Evolutionary conservation across 768 basidiomycete species (phyloP).

Genomic region (Kwoniella europaea): DNA sequence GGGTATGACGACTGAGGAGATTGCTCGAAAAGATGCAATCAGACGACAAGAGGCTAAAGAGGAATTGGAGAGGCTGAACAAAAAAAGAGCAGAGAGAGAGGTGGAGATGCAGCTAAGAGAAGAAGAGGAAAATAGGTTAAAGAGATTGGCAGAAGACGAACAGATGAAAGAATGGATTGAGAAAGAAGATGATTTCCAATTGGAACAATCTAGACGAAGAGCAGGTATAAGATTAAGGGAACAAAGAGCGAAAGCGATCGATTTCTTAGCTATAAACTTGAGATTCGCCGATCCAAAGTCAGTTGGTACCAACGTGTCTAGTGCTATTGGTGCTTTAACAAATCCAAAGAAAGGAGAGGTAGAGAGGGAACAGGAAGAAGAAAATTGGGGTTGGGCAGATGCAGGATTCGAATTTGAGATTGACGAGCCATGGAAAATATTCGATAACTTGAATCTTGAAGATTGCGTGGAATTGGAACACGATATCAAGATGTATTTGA

Average conservation of each 20-base stretch:
- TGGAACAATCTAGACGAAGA: slow-evolving; percentile 87
- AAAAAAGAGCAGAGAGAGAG: slow-evolving; percentile 87
- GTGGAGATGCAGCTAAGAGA: slow-evolving; percentile 84
- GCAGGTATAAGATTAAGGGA: slow-evolving; percentile 94
- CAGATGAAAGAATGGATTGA: slow-evolving; percentile 98
- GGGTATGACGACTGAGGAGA: slow-evolving; percentile 78
- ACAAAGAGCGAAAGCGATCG: slow-evolving; percentile 97
- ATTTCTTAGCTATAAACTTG: slow-evolving; percentile 93
- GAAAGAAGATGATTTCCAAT: slow-evolving; percentile 95
- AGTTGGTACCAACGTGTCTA: slow-evolving; percentile 31
- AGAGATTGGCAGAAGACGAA: slow-evolving; percentile 86
- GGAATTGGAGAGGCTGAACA: slow-evolving; percentile 89
- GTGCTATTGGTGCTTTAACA: slow-evolving; percentile 45
- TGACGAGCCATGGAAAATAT: slow-evolving; percentile 97
- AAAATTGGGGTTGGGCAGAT: slow-evolving; percentile 71
- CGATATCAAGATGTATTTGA: slow-evolving; percentile 89
- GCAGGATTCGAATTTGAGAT: slow-evolving; percentile 94
- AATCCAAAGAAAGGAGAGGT: slow-evolving; percentile 58
- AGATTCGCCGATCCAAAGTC: slow-evolving; percentile 73
- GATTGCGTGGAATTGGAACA: slow-evolving; percentile 93
- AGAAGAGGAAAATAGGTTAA: slow-evolving; percentile 89
- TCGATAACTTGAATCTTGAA: slow-evolving; percentile 85
- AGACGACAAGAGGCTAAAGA: slow-evolving; percentile 89
- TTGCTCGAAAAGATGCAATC: slow-evolving; percentile 76
- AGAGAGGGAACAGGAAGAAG: slow-evolving; percentile 69